These are phyloP conservation scores for Ichthyophthirius multifiliis DNA, from an alignment of 169 alveolate species.

Conservation along the genomic window DNA sequence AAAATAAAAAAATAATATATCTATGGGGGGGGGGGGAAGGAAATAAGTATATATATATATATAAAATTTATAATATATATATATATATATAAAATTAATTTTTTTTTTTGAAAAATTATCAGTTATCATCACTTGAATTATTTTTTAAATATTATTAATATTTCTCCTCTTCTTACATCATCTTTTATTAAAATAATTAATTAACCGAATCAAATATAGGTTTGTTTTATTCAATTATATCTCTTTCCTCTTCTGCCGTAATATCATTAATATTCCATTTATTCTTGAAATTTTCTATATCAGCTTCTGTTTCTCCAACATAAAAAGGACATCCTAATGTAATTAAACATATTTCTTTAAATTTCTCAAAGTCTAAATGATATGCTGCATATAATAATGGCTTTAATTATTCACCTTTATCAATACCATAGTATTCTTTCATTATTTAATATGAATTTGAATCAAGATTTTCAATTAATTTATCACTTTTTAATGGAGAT, in stretches of 20 bases:
- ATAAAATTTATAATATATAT: too few species aligned
- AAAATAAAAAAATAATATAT: too few species aligned
- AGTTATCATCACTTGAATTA: neutral
- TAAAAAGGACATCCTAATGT: slow-evolving; percentile 17
- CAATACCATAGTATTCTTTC: slow-evolving; percentile 9
- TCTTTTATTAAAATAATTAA: neutral
- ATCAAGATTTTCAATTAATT: slow-evolving; percentile 4
- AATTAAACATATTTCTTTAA: slow-evolving; percentile 4
- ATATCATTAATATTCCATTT: slow-evolving; percentile 1
- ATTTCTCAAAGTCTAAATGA: slow-evolving; percentile 8
- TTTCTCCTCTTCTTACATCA: neutral
- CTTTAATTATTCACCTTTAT: neutral
- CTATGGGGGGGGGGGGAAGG: too few species aligned
- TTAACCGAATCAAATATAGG: slow-evolving; percentile 10
- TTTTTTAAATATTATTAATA: neutral
- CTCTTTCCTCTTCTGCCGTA: slow-evolving; percentile 21
- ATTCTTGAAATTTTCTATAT: neutral
- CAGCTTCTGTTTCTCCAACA: neutral
- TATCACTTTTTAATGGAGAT: slow-evolving; percentile 13
- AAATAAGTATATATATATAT: too few species aligned
- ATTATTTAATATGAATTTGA: neutral
- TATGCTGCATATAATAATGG: slow-evolving; percentile 6
- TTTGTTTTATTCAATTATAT: slow-evolving; percentile 10
- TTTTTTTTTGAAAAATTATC: too few species aligned
- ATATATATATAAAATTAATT: too few species aligned